phyloP scores from a whole-genome alignment of 1,284 basidiomycete genomes.

The Polyporus tsugae region DNA sequence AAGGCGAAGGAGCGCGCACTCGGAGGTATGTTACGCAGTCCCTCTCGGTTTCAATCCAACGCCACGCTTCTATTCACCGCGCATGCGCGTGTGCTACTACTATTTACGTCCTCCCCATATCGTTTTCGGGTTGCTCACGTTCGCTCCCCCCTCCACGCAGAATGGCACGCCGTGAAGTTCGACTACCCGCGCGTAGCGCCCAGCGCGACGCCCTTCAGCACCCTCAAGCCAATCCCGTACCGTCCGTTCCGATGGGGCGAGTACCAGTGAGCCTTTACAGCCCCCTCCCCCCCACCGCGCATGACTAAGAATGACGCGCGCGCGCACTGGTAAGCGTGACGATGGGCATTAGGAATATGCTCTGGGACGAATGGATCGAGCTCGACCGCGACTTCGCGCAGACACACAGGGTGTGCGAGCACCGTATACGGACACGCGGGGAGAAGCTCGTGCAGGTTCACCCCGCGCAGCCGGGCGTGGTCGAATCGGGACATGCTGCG shows the following conservation, averaged over 20 bases:
- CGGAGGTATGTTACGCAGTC: conserved; percentile 19
- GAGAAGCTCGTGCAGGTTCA: conserved; percentile 54
- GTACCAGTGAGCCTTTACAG: conserved; percentile 71
- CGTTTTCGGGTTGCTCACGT: not conserved
- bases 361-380: conserved; percentile 76
- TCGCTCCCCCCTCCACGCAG: conserved; percentile 19
- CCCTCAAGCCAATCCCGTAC: conserved; percentile 65
- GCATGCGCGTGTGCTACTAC: not conserved
- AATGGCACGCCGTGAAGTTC: conserved; percentile 47
- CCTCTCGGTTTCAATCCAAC: not conserved
- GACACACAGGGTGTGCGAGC: conserved; percentile 62
- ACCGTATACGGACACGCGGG: conserved; percentile 60
- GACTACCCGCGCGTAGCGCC: conserved; percentile 60
- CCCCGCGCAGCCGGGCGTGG: conserved; percentile 47
- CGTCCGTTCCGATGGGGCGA: conserved; percentile 69
- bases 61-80: not conserved
- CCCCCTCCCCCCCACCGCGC: not conserved
- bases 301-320: not conserved
- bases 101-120: not conserved
- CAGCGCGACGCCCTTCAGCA: conserved; percentile 47
- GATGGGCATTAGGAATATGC: conserved; percentile 76
- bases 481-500: conserved; percentile 59
- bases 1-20: conserved; percentile 23
- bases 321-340: conserved; percentile 59
- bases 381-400: conserved; percentile 62